Evolutionary conservation across 177 flowering plant species (phyloP), one percentile per base, ranked within the genome.

Genomic region (Telopea speciosissima): DNA sequence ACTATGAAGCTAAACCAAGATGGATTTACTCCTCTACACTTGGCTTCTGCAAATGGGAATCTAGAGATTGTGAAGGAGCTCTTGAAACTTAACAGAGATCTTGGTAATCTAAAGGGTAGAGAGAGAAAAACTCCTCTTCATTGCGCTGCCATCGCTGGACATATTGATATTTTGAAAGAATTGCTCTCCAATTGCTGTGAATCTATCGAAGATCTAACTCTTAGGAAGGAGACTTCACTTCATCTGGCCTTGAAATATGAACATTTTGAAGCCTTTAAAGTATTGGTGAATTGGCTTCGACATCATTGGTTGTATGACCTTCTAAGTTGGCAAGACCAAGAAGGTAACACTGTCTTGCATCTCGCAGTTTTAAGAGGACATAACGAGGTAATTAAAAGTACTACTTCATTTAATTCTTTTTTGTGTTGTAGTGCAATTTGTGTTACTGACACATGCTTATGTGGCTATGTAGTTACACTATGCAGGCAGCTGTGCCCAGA

Each of bases 281-380:
- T 60, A 10, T 21, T 83, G 62, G 7, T 73, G 7, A 73, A 68
- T 12, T 5, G 64, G 25, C 56, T 63, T 0, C 16, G 23, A 24
- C 3, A 6, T 14, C 13, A 12, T 4, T 12, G 49, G 22, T 22
- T 65, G 23, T n/a, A 24, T 13, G 64, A 61, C 24, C 11, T 74
- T 5, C 21, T 73, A 60, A 75, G 72, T n/a, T 56, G 68, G 63
- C 72, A 73, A 62, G 86, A 81, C 49, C 21, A 10, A 7, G 70
- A 76, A 14, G 82, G 84, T 0, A 78, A 79, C 66, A 76, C 80
- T 12, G n/a, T 77, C 17, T 72, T 81, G 72, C 82, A 81, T 24
- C 28, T 81, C 22, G 84, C 85, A 24, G 68, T 31, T 31, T 31
- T 31, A 31, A 31, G 33, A 31, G 33, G 33, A 31, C 33, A 31